Percentiles rank a stretch among this genome's conserved stretches.
Evolutionary conservation across 2,329 filamentous ascomycete genomes (phyloP).

Genomic region (Neospermospora avenae): DNA sequence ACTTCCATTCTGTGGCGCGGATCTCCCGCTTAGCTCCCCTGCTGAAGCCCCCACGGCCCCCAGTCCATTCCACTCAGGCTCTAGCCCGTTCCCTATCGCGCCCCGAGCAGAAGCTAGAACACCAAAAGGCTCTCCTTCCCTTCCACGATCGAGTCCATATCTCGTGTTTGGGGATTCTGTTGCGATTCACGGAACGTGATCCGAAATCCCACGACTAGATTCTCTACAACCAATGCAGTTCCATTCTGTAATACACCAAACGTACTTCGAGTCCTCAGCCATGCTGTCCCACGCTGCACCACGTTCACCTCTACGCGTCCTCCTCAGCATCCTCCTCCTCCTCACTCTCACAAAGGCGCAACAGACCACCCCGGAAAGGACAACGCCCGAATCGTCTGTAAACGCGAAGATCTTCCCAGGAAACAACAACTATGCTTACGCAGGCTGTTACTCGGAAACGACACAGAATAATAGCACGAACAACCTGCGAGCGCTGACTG

Average conservation of each 20-base stretch:
- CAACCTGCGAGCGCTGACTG: slow-evolving; percentile 23
- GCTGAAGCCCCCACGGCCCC: too few relatives aligned
- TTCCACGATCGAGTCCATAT: neutral
- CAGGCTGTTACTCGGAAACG: slow-evolving; percentile 42
- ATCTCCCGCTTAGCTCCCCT: slow-evolving; percentile 8
- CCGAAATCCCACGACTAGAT: too few relatives aligned
- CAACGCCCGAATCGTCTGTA: slow-evolving; percentile 9
- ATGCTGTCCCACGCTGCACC: neutral
- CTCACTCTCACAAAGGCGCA: neutral
- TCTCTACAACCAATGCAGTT: too few relatives aligned
- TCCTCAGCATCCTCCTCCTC: neutral
- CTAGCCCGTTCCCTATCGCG: neutral
- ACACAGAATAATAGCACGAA: slow-evolving; percentile 23
- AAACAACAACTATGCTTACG: slow-evolving; percentile 29
- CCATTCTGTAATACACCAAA: neutral
- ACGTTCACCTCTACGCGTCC: neutral
- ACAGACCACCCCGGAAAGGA: neutral
- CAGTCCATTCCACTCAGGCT: neutral
- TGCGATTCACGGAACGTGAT: too few relatives aligned
- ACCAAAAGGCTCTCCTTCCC: neutral
- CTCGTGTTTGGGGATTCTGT: neutral
- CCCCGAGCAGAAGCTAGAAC: neutral
- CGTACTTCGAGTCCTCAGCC: neutral
- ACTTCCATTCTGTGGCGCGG: slow-evolving; percentile 4
- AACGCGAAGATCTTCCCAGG: slow-evolving; percentile 19